Conservation (phyloP, 2,329 filamentous ascomycete genomes). For the Fusarium stilboides region DNA sequence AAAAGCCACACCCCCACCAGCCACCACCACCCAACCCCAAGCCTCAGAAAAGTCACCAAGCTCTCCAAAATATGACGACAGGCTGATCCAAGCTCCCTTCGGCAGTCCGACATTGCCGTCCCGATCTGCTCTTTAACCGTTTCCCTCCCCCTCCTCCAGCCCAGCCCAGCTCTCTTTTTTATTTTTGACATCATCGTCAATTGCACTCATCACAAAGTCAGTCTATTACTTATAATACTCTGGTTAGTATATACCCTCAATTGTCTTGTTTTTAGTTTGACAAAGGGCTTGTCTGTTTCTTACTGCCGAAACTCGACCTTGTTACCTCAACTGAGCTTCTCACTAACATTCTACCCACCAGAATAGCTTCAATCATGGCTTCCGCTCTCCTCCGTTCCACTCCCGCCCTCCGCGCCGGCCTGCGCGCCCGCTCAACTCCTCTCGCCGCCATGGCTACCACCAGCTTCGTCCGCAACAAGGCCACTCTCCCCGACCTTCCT, state of each 20-base stretch:
- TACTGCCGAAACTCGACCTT: background rate
- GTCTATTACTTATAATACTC: background rate
- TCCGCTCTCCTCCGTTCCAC: constrained; percentile 80
- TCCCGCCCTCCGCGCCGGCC: constrained; percentile 76
- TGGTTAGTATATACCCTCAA: constrained; percentile 14
- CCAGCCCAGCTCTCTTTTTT: constrained; percentile 2
- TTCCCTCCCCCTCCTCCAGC: constrained; percentile 33
- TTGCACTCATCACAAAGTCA: background rate
- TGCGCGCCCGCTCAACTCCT: constrained; percentile 76
- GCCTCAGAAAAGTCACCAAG: constrained; percentile 33
- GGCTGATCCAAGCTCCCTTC: constrained; percentile 47
- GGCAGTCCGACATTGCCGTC: constrained; percentile 49
- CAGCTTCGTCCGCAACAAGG: constrained; percentile 88
- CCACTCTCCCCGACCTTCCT: constrained; percentile 90
- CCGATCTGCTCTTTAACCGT: constrained; percentile 34
- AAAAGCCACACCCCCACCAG: constrained; percentile 14
- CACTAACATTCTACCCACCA: constrained; percentile 11
- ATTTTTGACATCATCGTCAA: constrained; percentile 52
- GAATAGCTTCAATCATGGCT: constrained; percentile 72
- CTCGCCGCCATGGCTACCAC: constrained; percentile 78
- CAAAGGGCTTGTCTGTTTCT: background rate
- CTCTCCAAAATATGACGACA: constrained; percentile 50
- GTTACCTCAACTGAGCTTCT: constrained; percentile 16
- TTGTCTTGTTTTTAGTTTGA: background rate
- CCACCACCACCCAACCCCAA: constrained; percentile 15